Evolutionary conservation across 2,329 filamentous ascomycete genomes (phyloP).

Genomic region (Calonectria montana): DNA sequence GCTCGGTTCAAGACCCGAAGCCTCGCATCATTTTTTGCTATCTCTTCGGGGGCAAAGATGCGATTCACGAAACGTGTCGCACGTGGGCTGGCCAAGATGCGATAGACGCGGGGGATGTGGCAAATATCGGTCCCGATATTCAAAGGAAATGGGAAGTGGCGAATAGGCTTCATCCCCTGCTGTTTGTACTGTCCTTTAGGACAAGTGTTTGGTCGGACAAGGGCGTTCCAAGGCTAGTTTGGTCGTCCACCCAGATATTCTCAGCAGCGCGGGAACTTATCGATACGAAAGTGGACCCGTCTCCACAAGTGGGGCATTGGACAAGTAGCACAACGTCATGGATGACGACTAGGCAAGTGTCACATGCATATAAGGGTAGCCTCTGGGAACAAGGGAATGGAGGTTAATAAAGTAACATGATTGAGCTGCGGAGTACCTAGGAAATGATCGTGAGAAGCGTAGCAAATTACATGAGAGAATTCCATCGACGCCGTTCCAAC

Average conservation of each 20-base stretch:
- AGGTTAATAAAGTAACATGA: background rate
- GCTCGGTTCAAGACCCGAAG: slow-evolving; percentile 26
- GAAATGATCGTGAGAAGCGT: slow-evolving; percentile 22
- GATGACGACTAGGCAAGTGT: background rate
- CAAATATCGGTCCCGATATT: slow-evolving; percentile 85
- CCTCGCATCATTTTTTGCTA: slow-evolving; percentile 36
- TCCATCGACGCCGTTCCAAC: slow-evolving; percentile 29
- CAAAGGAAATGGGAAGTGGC: slow-evolving; percentile 72
- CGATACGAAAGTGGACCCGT: slow-evolving; percentile 30
- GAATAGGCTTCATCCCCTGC: slow-evolving; percentile 46
- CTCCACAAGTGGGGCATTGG: slow-evolving; percentile 26
- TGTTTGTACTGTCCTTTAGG: background rate
- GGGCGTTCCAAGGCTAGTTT: background rate
- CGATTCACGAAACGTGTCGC: slow-evolving; percentile 59
- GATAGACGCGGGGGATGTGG: slow-evolving; percentile 72
- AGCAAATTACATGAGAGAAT: slow-evolving; percentile 5
- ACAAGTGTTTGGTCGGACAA: background rate
- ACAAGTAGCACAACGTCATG: slow-evolving; percentile 16
- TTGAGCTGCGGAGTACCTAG: background rate
- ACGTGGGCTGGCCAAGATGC: slow-evolving; percentile 61
- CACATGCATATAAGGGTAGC: background rate
- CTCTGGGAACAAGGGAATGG: background rate
- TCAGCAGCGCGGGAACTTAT: slow-evolving; percentile 41
- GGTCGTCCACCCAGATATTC: background rate
- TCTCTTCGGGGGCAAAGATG: slow-evolving; percentile 56